Conservation (phyloP, 345 rosid genomes). For the Ailanthus altissimus region DNA sequence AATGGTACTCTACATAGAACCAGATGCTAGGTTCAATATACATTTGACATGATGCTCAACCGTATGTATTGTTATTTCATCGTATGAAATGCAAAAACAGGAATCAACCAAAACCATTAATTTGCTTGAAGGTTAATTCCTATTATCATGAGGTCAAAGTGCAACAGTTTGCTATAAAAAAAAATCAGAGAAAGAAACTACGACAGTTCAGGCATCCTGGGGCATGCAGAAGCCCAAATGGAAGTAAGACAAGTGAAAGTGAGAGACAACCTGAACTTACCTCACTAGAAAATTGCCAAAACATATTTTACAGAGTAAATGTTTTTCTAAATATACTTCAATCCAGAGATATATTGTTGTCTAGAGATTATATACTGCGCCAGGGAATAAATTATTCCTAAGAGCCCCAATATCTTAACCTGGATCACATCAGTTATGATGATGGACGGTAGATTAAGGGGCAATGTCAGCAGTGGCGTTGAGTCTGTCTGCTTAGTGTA, state of each 20-base stretch:
- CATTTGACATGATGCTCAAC: background rate
- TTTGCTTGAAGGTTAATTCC: background rate
- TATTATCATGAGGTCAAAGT: background rate
- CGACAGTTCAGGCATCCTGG: conserved; percentile 16
- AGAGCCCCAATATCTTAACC: conserved; percentile 74
- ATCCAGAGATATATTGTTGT: conserved; percentile 88
- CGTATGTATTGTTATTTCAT: background rate
- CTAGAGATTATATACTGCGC: conserved; percentile 87
- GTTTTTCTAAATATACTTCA: conserved; percentile 78
- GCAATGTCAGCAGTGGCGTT: conserved; percentile 69
- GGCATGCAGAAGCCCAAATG: conserved; percentile 11
- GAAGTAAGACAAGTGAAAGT: conserved; percentile 4
- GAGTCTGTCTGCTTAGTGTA: conserved; percentile 64
- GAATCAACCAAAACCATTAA: background rate
- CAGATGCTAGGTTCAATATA: conserved; percentile 1
- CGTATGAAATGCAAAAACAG: background rate
- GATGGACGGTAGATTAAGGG: conserved; percentile 87
- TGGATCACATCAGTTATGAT: conserved; percentile 82
- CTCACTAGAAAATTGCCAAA: conserved; percentile 41
- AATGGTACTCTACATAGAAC: background rate
- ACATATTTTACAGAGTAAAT: conserved; percentile 39
- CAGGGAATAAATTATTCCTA: conserved; percentile 79
- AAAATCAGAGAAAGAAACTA: conserved; percentile 9
- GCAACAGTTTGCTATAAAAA: conserved; percentile 21
- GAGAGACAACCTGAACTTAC: conserved; percentile 26